These are phyloP conservation scores for Bassia scoparia DNA, from an alignment of 148 eudicot genomes.

Conservation along the genomic window DNA sequence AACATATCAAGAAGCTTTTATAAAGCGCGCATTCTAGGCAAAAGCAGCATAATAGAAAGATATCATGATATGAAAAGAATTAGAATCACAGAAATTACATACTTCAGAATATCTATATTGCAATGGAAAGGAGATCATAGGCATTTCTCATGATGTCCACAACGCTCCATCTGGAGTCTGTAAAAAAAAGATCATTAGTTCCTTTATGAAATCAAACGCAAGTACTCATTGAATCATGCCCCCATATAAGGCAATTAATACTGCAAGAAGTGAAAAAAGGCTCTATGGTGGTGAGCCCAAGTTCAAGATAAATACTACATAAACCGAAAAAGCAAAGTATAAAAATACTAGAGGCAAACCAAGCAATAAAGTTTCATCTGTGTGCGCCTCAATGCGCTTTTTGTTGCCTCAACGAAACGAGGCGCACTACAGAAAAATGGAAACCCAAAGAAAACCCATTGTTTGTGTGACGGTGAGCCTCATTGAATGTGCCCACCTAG, in stretches of 20 bases:
- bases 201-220: constrained; percentile 1
- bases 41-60: neutral
- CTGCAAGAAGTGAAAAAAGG: neutral
- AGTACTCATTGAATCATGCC: neutral
- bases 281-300: neutral
- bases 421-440: no score
- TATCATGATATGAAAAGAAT: neutral
- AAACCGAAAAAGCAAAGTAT: neutral
- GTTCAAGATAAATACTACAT: neutral
- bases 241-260: constrained; percentile 5
- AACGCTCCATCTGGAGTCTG: constrained; percentile 99
- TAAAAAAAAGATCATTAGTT: constrained; percentile 18
- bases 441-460: no score
- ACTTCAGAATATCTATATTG: constrained; percentile 69
- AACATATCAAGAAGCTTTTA: neutral
- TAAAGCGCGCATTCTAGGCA: neutral
- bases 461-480: no score
- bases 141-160: constrained; percentile 86
- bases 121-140: constrained; percentile 81
- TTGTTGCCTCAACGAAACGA: no score
- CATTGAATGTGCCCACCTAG: no score
- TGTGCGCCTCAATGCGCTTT: no score
- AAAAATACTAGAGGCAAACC: no score
- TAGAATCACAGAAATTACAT: constrained; percentile 16
- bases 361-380: no score